Evolutionary conservation across 2,329 filamentous ascomycete species (phyloP).

Genomic region (Aspergillus flavus): DNA sequence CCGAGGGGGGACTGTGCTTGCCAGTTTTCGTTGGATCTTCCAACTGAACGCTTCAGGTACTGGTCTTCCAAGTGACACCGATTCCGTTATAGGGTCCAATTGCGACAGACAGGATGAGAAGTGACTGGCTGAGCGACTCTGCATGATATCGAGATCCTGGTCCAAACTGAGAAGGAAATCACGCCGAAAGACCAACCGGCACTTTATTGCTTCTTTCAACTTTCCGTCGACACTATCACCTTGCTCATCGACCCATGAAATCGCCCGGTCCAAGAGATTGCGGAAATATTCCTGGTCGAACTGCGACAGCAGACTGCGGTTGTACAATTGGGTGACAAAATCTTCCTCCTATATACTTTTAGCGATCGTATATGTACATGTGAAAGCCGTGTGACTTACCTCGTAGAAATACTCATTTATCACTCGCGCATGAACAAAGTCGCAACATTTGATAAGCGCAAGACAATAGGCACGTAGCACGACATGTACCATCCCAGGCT

Average conservation of each 20-base stretch:
- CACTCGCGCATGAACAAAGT: constrained; percentile 75
- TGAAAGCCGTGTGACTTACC: constrained; percentile 49
- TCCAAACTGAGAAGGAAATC: constrained; percentile 46
- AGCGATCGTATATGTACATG: constrained; percentile 14
- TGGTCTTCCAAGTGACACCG: constrained; percentile 63
- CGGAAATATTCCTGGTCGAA: constrained; percentile 62
- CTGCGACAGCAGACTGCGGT: constrained; percentile 71
- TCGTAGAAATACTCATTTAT: constrained; percentile 88
- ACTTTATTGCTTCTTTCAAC: constrained; percentile 59
- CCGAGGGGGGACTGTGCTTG: constrained; percentile 89
- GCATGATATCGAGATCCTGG: constrained; percentile 34
- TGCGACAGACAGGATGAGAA: constrained; percentile 40
- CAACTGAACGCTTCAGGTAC: constrained; percentile 82
- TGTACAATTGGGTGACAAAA: constrained; percentile 90
- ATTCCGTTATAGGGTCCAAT: constrained; percentile 60
- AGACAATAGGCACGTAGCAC: constrained; percentile 85
- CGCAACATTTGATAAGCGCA: constrained; percentile 79
- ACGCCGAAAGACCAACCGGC: constrained; percentile 68
- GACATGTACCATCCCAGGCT: constrained; percentile 56
- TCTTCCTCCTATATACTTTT: constrained; percentile 75
- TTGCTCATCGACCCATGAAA: constrained; percentile 52
- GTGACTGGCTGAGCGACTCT: constrained; percentile 32
- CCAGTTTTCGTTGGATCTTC: constrained; percentile 87
- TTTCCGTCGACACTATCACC: constrained; percentile 36
- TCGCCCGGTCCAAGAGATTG: constrained; percentile 57